Evolutionary conservation across 2,329 filamentous ascomycete species (phyloP).

Genomic region (Seiridium unicorne): DNA sequence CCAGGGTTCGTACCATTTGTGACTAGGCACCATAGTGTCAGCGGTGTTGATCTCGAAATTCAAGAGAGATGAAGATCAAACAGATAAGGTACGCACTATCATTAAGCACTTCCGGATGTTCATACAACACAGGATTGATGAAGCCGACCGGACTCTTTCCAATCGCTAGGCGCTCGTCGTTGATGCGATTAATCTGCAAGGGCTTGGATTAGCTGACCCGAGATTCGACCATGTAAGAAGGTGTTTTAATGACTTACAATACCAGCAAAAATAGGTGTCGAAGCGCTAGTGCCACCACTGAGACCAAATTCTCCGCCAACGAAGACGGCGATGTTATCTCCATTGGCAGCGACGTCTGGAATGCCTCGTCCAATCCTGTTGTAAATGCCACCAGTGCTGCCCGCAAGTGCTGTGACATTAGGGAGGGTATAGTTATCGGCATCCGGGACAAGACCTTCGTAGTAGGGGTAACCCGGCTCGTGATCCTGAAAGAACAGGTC

Average conservation of each 20-base stretch:
- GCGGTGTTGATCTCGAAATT: too few species aligned
- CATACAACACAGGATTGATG: conserved; percentile 45
- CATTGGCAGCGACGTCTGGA: conserved; percentile 42
- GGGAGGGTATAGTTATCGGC: conserved; percentile 27
- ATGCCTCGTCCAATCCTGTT: conserved; percentile 41
- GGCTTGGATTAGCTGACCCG: neutral
- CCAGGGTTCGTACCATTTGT: conserved; percentile 29
- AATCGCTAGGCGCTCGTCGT: conserved; percentile 41
- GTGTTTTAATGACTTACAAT: conserved; percentile 20
- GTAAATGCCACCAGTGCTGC: conserved; percentile 30
- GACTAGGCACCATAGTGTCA: conserved; percentile 20
- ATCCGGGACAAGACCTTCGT: conserved; percentile 13
- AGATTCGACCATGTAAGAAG: neutral
- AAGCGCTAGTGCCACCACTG: conserved; percentile 46
- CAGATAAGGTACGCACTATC: conserved; percentile 15
- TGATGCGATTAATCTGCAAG: conserved; percentile 39
- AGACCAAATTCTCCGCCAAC: conserved; percentile 24
- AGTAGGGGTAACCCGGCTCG: conserved; percentile 9
- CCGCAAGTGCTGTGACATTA: conserved; percentile 23
- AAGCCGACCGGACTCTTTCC: conserved; percentile 46
- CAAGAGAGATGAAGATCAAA: too few species aligned
- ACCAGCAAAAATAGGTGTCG: conserved; percentile 41
- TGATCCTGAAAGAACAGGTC: conserved; percentile 17
- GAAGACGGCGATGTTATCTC: conserved; percentile 24
- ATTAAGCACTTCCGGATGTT: conserved; percentile 29